phyloP scores from a whole-genome alignment of 441 rosid genomes.

The Hura crepitans region DNA sequence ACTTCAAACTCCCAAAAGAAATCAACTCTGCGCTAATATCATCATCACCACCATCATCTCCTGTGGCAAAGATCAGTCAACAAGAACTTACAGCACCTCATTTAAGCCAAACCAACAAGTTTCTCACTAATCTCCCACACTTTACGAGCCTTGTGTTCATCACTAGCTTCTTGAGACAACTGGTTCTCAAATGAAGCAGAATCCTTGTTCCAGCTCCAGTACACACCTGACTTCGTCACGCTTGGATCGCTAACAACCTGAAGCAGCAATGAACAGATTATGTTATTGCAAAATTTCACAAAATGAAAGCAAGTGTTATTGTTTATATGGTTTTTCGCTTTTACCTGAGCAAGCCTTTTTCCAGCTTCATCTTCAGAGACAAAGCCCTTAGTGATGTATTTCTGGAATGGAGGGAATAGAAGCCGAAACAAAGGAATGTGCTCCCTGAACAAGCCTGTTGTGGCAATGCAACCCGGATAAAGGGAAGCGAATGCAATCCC shows the following conservation, averaged over 20 bases:
- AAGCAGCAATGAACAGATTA: constrained; percentile 12
- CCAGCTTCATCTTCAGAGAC: constrained; percentile 61
- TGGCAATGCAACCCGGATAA: constrained; percentile 70
- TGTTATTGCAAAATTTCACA: neutral
- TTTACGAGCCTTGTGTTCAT: constrained; percentile 47
- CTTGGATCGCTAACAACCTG: constrained; percentile 63
- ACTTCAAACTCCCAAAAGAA: constrained; percentile 12
- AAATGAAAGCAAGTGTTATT: neutral
- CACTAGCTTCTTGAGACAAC: constrained; percentile 59
- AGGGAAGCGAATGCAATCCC: constrained; percentile 59
- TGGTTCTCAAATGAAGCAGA: constrained; percentile 62
- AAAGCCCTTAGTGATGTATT: constrained; percentile 61
- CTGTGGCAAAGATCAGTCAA: constrained; percentile 15
- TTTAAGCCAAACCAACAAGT: constrained; percentile 53
- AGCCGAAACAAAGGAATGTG: constrained; percentile 61
- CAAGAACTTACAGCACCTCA: constrained; percentile 11
- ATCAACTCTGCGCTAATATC: constrained; percentile 15
- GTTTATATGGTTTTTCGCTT: neutral
- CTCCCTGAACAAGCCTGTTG: constrained; percentile 65
- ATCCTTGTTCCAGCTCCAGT: constrained; percentile 72
- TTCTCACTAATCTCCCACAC: constrained; percentile 69
- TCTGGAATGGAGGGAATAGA: constrained; percentile 66
- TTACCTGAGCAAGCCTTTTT: constrained; percentile 59
- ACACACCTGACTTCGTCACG: constrained; percentile 58
- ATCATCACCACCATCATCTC: constrained; percentile 26